Evolutionary conservation across 805 yeast species (phyloP).

Genomic region (Starmerella apis): DNA sequence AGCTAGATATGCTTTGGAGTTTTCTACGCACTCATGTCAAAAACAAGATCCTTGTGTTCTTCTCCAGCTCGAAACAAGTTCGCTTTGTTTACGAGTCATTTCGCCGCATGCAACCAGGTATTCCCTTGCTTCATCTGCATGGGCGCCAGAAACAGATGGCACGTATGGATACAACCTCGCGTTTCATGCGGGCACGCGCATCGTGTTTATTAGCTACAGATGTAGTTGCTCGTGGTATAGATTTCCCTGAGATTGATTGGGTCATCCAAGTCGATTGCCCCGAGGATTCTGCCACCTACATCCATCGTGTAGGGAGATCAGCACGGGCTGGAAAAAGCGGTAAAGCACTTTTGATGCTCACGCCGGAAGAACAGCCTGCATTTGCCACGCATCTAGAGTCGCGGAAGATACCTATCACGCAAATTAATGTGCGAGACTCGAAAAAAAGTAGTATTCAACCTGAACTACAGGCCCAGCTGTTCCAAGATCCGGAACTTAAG

Average conservation of each 20-base stretch:
- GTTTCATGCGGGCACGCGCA: constrained; percentile 66
- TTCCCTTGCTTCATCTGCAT: constrained; percentile 70
- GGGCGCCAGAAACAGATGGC: constrained; percentile 90
- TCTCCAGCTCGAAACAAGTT: constrained; percentile 82
- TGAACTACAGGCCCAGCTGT: constrained; percentile 80
- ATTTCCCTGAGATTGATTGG: constrained; percentile 90
- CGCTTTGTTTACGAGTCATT: constrained; percentile 81
- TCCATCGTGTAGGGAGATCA: constrained; percentile 82
- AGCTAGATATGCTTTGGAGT: constrained; percentile 75
- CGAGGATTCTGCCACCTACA: constrained; percentile 78
- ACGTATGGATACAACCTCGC: constrained; percentile 67
- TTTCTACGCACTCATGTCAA: constrained; percentile 76
- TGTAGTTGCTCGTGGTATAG: constrained; percentile 84
- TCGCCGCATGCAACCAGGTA: constrained; percentile 83
- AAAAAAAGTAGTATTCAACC: constrained; percentile 65
- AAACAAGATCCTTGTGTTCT: constrained; percentile 67
- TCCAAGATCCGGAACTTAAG: constrained; percentile 82
- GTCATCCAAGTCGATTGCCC: constrained; percentile 89
- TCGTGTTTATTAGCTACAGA: constrained; percentile 84
- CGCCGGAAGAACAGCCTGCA: constrained; percentile 67
- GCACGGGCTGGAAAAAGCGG: constrained; percentile 83
- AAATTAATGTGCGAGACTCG: constrained; percentile 62
- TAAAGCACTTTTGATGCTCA: constrained; percentile 66
- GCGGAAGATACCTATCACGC: constrained; percentile 58
- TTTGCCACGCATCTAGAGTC: constrained; percentile 54